Evolutionary conservation across 257 asterid genomes (phyloP).

Genomic region (Solanum chilense): DNA sequence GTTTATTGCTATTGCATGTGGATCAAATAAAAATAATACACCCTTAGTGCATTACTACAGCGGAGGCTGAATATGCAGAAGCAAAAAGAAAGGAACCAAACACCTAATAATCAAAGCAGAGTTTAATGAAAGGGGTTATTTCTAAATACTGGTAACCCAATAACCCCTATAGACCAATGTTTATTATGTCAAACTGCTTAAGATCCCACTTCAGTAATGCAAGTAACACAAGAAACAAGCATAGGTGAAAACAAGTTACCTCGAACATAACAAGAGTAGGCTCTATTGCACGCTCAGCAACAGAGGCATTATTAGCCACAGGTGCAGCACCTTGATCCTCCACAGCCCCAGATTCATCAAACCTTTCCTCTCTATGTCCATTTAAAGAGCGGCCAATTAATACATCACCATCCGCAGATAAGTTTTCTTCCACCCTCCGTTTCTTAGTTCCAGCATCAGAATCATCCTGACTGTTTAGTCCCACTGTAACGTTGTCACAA

Average conservation of each 20-base stretch:
- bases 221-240: neutral
- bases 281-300: conserved; percentile 84
- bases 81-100: neutral
- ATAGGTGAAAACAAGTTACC: conserved; percentile 28
- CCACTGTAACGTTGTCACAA: conserved; percentile 46
- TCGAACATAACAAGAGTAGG: conserved; percentile 97
- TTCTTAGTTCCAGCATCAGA: conserved; percentile 79
- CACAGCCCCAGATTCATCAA: conserved; percentile 43
- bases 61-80: neutral
- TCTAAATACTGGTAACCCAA: neutral
- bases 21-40: neutral
- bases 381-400: conserved; percentile 41
- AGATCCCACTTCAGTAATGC: neutral
- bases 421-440: conserved; percentile 66
- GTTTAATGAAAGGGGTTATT: neutral
- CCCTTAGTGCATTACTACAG: neutral
- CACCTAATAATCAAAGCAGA: neutral
- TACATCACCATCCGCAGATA: conserved; percentile 51
- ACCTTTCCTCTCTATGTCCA: conserved; percentile 52
- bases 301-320: conserved; percentile 71
- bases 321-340: conserved; percentile 59
- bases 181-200: neutral
- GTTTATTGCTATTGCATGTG: neutral
- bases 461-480: conserved; percentile 44
- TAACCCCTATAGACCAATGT: neutral